phyloP scores from a whole-genome alignment of 148 eudicot species.

The Rhododendron mucronatum region DNA sequence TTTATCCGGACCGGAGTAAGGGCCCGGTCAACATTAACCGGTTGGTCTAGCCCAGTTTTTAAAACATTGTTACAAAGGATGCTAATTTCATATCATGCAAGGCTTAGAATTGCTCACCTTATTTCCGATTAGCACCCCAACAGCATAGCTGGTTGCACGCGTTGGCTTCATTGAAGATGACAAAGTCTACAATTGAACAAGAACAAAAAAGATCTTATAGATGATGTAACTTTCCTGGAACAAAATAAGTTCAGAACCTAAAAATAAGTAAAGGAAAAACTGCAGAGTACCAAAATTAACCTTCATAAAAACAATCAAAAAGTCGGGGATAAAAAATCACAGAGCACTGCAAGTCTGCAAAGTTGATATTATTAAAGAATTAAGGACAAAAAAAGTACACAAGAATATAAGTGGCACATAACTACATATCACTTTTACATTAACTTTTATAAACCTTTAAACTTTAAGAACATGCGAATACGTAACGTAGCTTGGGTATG shows the following conservation, averaged over 20 bases:
- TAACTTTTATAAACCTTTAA: no score
- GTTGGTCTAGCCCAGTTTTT: no score
- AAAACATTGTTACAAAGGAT: background rate
- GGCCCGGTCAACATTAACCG: no score
- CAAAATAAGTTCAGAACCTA: background rate
- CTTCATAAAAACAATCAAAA: background rate
- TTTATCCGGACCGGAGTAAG: no score
- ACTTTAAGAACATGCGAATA: background rate
- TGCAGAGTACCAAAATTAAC: background rate
- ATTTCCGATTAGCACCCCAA: constrained; percentile 62
- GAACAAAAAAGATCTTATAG: background rate
- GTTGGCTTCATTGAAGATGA: constrained; percentile 51
- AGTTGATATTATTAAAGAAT: background rate
- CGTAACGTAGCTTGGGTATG: background rate
- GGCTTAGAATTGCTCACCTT: constrained; percentile 37
- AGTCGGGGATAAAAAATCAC: background rate
- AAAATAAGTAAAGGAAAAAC: background rate
- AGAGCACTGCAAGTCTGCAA: background rate
- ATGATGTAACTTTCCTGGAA: background rate
- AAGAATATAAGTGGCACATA: background rate
- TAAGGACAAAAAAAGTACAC: background rate
- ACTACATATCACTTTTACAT: background rate
- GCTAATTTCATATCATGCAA: background rate
- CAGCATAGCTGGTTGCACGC: constrained; percentile 45
- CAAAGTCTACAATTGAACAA: constrained; percentile 35